A percentile compares a stretch with the other conserved stretches of the same genome.
Conservation (phyloP, 257 asterid genomes). For the Solanum tacnaense region DNA sequence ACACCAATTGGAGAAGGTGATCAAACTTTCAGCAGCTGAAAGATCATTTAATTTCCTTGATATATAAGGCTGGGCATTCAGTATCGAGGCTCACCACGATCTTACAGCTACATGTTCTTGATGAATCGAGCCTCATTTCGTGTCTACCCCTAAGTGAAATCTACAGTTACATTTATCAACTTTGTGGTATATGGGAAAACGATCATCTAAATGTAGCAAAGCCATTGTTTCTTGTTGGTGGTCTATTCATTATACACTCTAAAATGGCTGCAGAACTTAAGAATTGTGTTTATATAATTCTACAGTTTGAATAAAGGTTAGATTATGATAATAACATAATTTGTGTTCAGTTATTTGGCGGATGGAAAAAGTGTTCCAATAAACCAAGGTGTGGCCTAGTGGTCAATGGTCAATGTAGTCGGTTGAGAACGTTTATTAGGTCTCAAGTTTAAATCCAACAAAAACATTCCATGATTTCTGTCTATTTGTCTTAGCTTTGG, state of each 20-base stretch:
- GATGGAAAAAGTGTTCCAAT: background rate
- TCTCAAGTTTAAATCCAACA: background rate
- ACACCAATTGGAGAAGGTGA: conserved; percentile 28
- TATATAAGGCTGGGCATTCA: background rate
- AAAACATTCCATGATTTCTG: background rate
- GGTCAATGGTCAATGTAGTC: background rate
- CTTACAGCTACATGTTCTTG: background rate
- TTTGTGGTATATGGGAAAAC: background rate
- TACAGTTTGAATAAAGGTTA: background rate
- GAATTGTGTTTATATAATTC: background rate
- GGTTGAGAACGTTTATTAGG: background rate
- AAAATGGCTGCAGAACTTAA: background rate
- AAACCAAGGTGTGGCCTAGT: background rate
- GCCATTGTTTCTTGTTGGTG: background rate
- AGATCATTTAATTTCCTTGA: background rate
- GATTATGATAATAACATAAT: background rate
- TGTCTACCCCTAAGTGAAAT: background rate
- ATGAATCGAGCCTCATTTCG: background rate
- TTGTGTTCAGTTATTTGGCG: background rate
- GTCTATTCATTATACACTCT: background rate
- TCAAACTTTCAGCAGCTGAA: background rate
- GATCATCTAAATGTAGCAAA: background rate
- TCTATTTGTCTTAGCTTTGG: background rate
- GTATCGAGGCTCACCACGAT: background rate
- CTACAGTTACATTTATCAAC: background rate